Evolutionary conservation across 2,329 filamentous ascomycete species (phyloP), one percentile per base, ranked within the genome.

Genomic region (Cercospora citrullina): DNA sequence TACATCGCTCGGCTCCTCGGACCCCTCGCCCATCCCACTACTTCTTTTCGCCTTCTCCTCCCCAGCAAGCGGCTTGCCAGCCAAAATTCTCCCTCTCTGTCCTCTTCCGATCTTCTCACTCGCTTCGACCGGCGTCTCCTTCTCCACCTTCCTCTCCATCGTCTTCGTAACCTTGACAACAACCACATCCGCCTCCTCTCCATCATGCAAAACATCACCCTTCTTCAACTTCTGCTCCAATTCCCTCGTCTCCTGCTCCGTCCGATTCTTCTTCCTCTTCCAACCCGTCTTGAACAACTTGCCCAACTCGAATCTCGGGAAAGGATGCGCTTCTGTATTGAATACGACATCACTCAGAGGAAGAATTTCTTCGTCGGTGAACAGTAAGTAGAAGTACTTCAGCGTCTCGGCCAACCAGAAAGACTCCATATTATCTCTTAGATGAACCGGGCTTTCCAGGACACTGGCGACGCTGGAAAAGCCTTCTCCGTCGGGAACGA

Each of bases 341-440:
- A 98, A 89, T 45, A 99, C 93, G 28, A 97, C 85, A 75, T 94
- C 87, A 74, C 95, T 91, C 33, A 99, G 84, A 2, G 94, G 93
- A 51, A 98, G 83, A 42, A 97, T 80, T 69, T 96, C 91, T 71
- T 90, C 84, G 4, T 91, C 89, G 2, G 92, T 94, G 81, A 99
- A 99, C 36, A 99, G 85, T 48, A 99, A 87, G 79, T 97, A 99
- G 79, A 99, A 91, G 79, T 99, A 99, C 81, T 99, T 99, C 55
- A 99, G 84, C 23, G 95, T 99, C 82, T 99, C 95, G 58, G 95
- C 94, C 84, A 99, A 87, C 95, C 95, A 99, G 82, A 98, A 98
- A 78, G 93, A 96, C 82, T 99, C 95, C 94, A 99, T 97, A 74
- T 98, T 98, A 80, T 99, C 94, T 68, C 88, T 85, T 57, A 84